phyloP scores from a whole-genome alignment of 345 rosid species.

The Lenwebbia sp. region DNA sequence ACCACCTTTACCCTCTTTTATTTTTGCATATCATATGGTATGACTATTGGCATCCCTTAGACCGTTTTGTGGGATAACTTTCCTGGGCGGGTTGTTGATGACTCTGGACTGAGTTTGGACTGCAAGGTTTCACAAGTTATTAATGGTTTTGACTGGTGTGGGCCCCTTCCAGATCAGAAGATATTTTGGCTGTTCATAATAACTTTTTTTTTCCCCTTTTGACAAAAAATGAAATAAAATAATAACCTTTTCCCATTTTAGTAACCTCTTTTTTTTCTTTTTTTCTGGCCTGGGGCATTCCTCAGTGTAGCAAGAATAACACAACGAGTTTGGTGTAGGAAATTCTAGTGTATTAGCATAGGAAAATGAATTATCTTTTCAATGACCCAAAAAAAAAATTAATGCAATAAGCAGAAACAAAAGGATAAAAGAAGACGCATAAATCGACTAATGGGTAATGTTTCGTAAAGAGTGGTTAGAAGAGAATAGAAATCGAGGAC shows the following conservation, averaged over 20 bases:
- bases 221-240: no score
- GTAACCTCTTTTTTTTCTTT: not conserved
- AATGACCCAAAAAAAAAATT: no score
- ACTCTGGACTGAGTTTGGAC: not conserved
- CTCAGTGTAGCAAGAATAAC: not conserved
- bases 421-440: not conserved
- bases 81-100: not conserved
- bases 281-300: not conserved
- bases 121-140: not conserved
- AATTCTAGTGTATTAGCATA: not conserved
- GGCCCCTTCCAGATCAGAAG: not conserved
- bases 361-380: not conserved
- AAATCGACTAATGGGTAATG: fast-evolving
- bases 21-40: not conserved
- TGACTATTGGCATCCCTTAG: not conserved
- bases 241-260: not conserved
- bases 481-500: not conserved
- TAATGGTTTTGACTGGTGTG: not conserved
- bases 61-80: not conserved
- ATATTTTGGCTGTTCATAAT: not conserved
- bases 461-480: not conserved
- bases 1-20: not conserved
- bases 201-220: no score
- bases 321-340: not conserved
- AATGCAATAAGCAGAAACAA: not conserved